phyloP scores from a whole-genome alignment of 2,329 filamentous ascomycete genomes.

The Cercospora berteroae region DNA sequence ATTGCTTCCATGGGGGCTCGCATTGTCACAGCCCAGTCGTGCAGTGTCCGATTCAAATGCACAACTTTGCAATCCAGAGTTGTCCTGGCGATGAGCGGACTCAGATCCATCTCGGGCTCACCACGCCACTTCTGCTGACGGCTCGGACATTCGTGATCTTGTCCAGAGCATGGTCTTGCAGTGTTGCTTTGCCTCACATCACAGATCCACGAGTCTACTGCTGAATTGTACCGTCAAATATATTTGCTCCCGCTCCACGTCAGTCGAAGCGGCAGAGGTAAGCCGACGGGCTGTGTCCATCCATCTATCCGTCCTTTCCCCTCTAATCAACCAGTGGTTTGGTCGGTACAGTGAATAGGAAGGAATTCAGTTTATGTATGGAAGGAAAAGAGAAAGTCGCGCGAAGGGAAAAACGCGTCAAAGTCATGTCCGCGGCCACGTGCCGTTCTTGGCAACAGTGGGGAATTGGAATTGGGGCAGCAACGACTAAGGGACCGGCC shows the following conservation, averaged over 20 bases:
- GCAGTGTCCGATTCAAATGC: too few relatives aligned
- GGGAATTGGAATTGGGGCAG: background rate
- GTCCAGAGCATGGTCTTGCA: background rate
- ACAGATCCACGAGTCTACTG: background rate
- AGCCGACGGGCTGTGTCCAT: conserved; percentile 51
- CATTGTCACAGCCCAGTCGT: background rate
- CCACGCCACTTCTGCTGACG: background rate
- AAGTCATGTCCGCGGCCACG: background rate
- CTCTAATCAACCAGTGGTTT: conserved; percentile 57
- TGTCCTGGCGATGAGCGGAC: background rate
- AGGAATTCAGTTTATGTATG: conserved; percentile 45
- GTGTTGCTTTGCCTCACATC: background rate
- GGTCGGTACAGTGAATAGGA: conserved; percentile 68
- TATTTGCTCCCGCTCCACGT: conserved; percentile 49
- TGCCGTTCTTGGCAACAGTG: conserved; percentile 9
- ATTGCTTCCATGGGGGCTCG: background rate
- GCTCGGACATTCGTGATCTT: background rate
- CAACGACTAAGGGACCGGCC: conserved; percentile 2
- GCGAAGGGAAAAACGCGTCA: conserved; percentile 24
- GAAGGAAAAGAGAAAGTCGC: conserved; percentile 29
- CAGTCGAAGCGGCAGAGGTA: conserved; percentile 55
- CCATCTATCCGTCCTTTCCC: conserved; percentile 68
- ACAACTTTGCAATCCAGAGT: too few relatives aligned
- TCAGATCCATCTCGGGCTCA: background rate
- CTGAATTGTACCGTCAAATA: conserved; percentile 43